Evolutionary conservation across 2,329 filamentous ascomycete species (phyloP).

Genomic region (Teratosphaeria viscida): DNA sequence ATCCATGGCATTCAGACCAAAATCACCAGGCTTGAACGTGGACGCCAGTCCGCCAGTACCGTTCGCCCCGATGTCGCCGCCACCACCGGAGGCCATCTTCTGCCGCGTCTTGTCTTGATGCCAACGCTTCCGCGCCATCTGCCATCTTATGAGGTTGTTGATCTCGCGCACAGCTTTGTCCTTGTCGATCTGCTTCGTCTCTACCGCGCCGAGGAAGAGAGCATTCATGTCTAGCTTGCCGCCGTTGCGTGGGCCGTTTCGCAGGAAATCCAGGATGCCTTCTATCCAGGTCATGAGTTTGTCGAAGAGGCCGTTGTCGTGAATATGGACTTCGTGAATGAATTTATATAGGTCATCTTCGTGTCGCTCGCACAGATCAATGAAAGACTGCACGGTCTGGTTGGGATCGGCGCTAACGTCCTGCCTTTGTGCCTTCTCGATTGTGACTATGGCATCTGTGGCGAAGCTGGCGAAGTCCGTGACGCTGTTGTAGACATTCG

Average conservation of each 20-base stretch:
- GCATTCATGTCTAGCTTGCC: conserved; percentile 92
- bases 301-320: conserved; percentile 93
- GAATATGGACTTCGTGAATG: conserved; percentile 91
- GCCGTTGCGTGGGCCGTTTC: conserved; percentile 61
- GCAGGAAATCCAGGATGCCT: conserved; percentile 83
- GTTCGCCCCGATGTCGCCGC: conserved; percentile 44
- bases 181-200: conserved; percentile 58
- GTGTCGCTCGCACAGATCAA: conserved; percentile 88
- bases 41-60: conserved; percentile 8
- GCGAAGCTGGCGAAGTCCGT: conserved; percentile 92
- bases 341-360: conserved; percentile 99
- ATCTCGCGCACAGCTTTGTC: conserved; percentile 68
- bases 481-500: conserved; percentile 94
- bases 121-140: conserved; percentile 93
- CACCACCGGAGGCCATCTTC: conserved; percentile 95
- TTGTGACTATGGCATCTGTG: conserved; percentile 81
- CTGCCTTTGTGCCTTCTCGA: conserved; percentile 55
- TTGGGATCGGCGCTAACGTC: conserved; percentile 94
- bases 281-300: conserved; percentile 97
- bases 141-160: conserved; percentile 79
- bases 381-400: conserved; percentile 95
- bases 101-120: conserved; percentile 94
- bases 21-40: conserved; percentile 69
- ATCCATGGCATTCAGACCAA: conserved; percentile 80
- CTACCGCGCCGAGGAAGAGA: conserved; percentile 70